These are phyloP conservation scores for Suillus bovinus DNA, from an alignment of 768 basidiomycete species.

Conservation along the genomic window DNA sequence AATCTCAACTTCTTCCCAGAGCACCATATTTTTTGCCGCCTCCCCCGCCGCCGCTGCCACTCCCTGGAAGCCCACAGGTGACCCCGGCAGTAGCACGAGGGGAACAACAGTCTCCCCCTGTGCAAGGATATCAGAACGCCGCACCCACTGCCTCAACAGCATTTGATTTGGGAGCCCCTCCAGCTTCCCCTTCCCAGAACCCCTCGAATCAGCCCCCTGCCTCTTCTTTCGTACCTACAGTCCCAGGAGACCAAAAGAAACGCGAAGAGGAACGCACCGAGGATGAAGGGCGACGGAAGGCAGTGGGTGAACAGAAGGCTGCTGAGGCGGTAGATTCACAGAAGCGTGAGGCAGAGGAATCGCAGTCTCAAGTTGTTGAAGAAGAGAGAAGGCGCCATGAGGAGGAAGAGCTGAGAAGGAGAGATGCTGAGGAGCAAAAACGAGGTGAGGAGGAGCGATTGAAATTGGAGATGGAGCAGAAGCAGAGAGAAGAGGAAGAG, in stretches of 20 bases:
- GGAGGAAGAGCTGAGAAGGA: constrained; percentile 15
- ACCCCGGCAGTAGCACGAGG: background rate
- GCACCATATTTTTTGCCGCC: constrained; percentile 15
- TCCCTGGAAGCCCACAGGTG: constrained; percentile 3
- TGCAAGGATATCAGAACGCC: background rate
- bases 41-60: constrained; percentile 20
- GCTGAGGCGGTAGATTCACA: constrained; percentile 17
- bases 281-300: constrained; percentile 15
- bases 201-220: constrained; percentile 11
- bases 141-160: constrained; percentile 1
- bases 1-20: constrained; percentile 14
- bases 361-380: constrained; percentile 1
- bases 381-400: constrained; percentile 34
- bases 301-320: constrained; percentile 29
- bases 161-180: constrained; percentile 8
- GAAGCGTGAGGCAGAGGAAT: constrained; percentile 17
- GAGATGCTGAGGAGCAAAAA: constrained; percentile 27
- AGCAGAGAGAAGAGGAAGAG: constrained; percentile 8
- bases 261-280: constrained; percentile 43
- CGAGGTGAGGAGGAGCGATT: constrained; percentile 20
- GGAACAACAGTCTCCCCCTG: background rate
- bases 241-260: constrained; percentile 38
- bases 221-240: constrained; percentile 16
- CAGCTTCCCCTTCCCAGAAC: constrained; percentile 10
- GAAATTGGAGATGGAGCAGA: constrained; percentile 15